Evolutionary conservation across 345 rosid genomes (phyloP).

Genomic region (Sonneratia caseolaris): DNA sequence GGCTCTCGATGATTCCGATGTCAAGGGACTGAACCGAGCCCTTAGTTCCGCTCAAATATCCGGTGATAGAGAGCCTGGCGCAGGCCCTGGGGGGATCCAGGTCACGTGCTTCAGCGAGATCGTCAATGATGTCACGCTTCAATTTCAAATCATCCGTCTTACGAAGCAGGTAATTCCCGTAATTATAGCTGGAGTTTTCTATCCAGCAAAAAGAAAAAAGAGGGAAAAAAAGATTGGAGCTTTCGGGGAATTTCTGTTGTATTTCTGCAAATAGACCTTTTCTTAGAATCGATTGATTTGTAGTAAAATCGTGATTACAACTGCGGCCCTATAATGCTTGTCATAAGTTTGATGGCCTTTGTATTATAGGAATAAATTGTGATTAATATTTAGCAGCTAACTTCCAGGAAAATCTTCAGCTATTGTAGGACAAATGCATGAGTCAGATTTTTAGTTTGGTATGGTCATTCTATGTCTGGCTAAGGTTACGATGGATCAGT

Average conservation of each 20-base stretch:
- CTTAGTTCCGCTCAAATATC: constrained; percentile 8
- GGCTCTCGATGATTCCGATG: constrained; percentile 6
- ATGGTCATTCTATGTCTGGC: background rate
- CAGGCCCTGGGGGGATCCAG: constrained; percentile 17
- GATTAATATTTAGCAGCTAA: no score
- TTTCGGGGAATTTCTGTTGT: no score
- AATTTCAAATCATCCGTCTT: constrained; percentile 68
- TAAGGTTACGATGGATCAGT: background rate
- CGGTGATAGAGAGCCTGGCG: constrained; percentile 1
- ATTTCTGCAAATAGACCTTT: background rate
- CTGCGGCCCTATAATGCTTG: background rate
- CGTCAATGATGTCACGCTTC: constrained; percentile 52
- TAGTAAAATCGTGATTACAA: background rate
- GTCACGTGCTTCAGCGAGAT: constrained; percentile 57
- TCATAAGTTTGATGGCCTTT: background rate
- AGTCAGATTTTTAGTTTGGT: background rate
- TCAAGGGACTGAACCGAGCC: constrained; percentile 5
- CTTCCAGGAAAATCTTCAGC: background rate
- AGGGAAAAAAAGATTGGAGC: background rate
- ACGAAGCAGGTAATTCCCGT: constrained; percentile 39
- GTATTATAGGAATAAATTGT: background rate
- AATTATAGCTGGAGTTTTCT: background rate
- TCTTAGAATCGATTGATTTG: background rate
- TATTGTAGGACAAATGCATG: background rate
- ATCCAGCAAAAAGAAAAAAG: background rate